These are phyloP conservation scores for Ophiostoma montium DNA, from an alignment of 2,329 filamentous ascomycete species.

Conservation along the genomic window DNA sequence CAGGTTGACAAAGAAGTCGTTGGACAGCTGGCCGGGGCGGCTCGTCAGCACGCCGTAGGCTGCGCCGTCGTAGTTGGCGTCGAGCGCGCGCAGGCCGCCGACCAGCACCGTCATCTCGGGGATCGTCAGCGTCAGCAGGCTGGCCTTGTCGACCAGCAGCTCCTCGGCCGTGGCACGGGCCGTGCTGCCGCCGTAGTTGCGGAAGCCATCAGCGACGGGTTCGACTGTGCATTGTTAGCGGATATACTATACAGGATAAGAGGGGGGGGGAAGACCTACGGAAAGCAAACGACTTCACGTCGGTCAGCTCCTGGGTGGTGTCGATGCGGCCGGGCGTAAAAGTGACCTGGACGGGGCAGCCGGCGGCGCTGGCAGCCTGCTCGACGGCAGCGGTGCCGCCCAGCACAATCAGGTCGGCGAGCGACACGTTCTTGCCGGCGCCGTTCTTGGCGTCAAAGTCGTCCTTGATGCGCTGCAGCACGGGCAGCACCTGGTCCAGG, in stretches of 20 bases:
- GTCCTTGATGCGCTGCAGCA: constrained; percentile 50
- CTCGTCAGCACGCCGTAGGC: constrained; percentile 53
- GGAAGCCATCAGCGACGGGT: constrained; percentile 62
- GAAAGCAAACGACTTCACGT: constrained; percentile 46
- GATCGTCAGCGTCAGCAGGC: constrained; percentile 54
- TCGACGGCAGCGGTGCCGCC: constrained; percentile 58
- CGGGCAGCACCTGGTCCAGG: constrained; percentile 44
- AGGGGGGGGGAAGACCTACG: constrained; percentile 13
- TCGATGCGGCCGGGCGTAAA: constrained; percentile 63
- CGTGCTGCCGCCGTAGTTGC: constrained; percentile 57
- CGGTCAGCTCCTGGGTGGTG: constrained; percentile 58
- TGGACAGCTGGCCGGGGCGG: constrained; percentile 53
- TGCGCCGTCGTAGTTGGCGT: constrained; percentile 59
- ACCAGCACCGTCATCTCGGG: constrained; percentile 59
- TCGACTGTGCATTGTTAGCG: constrained; percentile 28
- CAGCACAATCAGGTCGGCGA: constrained; percentile 68
- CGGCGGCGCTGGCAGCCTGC: constrained; percentile 35
- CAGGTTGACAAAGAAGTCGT: constrained; percentile 73
- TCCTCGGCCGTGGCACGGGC: constrained; percentile 50
- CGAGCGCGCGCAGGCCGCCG: constrained; percentile 56
- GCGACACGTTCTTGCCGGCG: constrained; percentile 55
- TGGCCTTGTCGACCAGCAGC: constrained; percentile 56
- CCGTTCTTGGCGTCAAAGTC: constrained; percentile 43
- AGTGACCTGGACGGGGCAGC: constrained; percentile 38
- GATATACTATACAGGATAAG: background rate